Conservation (phyloP, 306 rosid species). For the Benincasa hispida region DNA sequence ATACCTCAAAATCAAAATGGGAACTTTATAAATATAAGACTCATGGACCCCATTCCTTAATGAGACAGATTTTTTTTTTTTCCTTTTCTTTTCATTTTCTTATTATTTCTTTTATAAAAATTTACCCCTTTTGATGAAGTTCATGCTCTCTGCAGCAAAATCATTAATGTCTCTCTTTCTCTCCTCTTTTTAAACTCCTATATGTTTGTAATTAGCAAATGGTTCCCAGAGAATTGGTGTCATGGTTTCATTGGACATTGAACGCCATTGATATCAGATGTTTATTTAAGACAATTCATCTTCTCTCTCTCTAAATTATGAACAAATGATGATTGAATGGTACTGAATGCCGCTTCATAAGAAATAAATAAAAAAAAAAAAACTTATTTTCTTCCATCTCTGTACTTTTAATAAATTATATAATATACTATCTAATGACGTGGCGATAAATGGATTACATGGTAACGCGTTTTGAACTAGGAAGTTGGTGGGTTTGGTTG, state of each 20-base stretch:
- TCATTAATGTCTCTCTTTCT: neutral
- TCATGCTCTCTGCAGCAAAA: neutral
- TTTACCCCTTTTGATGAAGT: neutral
- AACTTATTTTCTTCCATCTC: too few relatives aligned
- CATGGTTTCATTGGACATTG: neutral
- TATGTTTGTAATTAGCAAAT: neutral
- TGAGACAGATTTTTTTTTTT: neutral
- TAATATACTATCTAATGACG: too few relatives aligned
- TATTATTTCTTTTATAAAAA: neutral
- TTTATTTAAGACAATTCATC: neutral
- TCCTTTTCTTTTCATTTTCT: too few relatives aligned
- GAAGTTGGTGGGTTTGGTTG: conserved; percentile 2
- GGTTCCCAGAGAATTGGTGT: neutral
- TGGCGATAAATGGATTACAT: too few relatives aligned
- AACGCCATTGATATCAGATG: neutral
- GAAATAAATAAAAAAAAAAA: too few relatives aligned
- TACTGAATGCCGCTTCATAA: too few relatives aligned
- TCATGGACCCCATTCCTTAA: neutral
- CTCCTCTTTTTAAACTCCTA: neutral
- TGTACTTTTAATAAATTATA: too few relatives aligned
- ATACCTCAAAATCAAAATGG: neutral
- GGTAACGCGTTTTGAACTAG: neutral
- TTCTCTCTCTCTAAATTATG: neutral
- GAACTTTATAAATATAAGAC: neutral
- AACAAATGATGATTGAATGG: neutral